phyloP scores from a whole-genome alignment of 192 early-diverging fungal species.

The Gonapodya prolifera region DNA sequence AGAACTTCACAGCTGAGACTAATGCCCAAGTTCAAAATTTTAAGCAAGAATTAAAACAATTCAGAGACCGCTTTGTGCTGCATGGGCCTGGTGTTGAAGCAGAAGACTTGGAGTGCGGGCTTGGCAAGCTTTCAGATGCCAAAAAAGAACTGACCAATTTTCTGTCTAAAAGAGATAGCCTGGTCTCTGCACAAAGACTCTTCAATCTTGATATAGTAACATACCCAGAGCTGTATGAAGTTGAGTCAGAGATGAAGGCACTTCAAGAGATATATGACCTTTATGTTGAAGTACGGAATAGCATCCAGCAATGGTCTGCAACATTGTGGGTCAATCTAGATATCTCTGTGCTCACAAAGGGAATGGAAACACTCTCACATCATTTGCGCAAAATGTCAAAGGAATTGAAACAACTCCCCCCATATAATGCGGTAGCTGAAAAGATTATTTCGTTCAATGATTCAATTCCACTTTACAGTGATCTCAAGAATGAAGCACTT shows the following conservation, averaged over 20 bases:
- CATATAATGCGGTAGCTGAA: slow-evolving; percentile 51
- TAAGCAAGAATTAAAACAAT: slow-evolving; percentile 27
- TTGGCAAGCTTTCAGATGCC: slow-evolving; percentile 30
- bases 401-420: slow-evolving; percentile 44
- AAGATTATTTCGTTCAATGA: slow-evolving; percentile 46
- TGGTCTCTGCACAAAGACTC: slow-evolving; percentile 46
- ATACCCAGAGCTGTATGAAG: slow-evolving; percentile 44
- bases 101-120: slow-evolving; percentile 38
- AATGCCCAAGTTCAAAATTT: slow-evolving; percentile 38
- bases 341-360: slow-evolving; percentile 42
- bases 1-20: slow-evolving; percentile 43
- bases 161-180: slow-evolving; percentile 23
- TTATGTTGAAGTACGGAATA: slow-evolving; percentile 41
- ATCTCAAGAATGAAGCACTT: slow-evolving; percentile 51
- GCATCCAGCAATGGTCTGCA: slow-evolving; percentile 41
- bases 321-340: slow-evolving; percentile 51
- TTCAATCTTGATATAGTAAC: slow-evolving; percentile 46
- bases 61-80: slow-evolving; percentile 37
- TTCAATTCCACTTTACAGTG: slow-evolving; percentile 41
- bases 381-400: slow-evolving; percentile 40
- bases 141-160: slow-evolving; percentile 29
- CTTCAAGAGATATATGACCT: slow-evolving; percentile 44
- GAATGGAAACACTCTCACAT: slow-evolving; percentile 31
- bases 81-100: slow-evolving; percentile 40
- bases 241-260: slow-evolving; percentile 31